Evolutionary conservation across 139 green algal genomes (phyloP), one percentile per base, ranked within the genome.

Genomic region (Picochlorum costavermella): DNA sequence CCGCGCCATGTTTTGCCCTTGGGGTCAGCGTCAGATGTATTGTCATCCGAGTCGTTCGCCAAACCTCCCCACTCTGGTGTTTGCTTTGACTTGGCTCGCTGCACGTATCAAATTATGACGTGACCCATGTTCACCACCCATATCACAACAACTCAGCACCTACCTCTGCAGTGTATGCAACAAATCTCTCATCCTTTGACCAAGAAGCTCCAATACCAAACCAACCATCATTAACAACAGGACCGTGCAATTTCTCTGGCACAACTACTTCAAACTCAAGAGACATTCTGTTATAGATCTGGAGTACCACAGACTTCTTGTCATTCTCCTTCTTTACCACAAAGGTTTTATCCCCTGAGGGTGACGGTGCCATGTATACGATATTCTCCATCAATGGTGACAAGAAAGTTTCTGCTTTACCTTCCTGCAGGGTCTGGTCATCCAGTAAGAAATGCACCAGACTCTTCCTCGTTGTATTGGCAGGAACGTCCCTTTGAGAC

Each of bases 101-200:
- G 67, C 66, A 60, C 6, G 20, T 53, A 23, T 6, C 46, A 53
- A 53, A 71, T 25, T 53, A 14, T 23, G 46, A 53, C 46, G 20
- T 40, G 9, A 2, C 3, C 9, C 6, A 40, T 6, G 11, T 8
- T 40, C 33, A 2, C 33, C 8, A 40, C 33, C 11, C 33, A 40
- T 40, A 40, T 40, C 33, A 40, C 33, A 53, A 28, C 5, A 28
- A 53, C n/a, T 3, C 4, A 53, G 46, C 12, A 53, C 46, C 16
- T 53, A 53, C 46, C 46, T 96, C 89, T 3, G 89, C 91, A 16
- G 86, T 75, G 68, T 97, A 97, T 0, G 73, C 84, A 1, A 95
- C 62, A 1, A 67, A 67, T 5, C 16, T 64, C 69, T 95, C 90
- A 30, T 88, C 82, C 0, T 72, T 58, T 30, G 50, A 80, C 87